Evolutionary conservation across 768 basidiomycete genomes (phyloP).

Genomic region (Tylopilus sp.): DNA sequence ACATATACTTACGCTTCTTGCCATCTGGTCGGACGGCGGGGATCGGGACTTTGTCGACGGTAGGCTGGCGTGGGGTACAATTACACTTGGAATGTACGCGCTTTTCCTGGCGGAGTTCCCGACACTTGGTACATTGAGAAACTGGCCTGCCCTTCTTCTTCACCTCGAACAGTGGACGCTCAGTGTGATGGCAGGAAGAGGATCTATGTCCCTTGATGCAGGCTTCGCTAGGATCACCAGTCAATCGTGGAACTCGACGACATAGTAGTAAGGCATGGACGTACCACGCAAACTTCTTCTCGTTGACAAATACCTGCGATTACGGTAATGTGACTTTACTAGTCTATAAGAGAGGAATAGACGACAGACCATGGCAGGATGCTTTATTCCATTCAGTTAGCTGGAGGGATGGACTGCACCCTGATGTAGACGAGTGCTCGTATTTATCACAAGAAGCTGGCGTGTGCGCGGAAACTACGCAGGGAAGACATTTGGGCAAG

Average conservation of each 20-base stretch:
- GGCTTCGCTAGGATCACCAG: slow-evolving; percentile 56
- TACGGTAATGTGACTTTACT: background rate
- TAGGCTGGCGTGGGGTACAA: slow-evolving; percentile 47
- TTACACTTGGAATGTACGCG: slow-evolving; percentile 81
- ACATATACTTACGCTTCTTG: slow-evolving; percentile 32
- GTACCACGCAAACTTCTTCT: slow-evolving; percentile 73
- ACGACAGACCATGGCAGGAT: slow-evolving; percentile 20
- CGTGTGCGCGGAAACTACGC: background rate
- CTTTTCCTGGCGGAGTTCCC: slow-evolving; percentile 76
- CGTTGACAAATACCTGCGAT: slow-evolving; percentile 66
- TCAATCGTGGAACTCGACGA: slow-evolving; percentile 8
- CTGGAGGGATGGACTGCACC: background rate
- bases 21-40: slow-evolving; percentile 30
- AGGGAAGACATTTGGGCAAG: background rate
- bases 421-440: background rate
- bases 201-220: slow-evolving; percentile 96
- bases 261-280: slow-evolving; percentile 14
- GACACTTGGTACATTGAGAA: slow-evolving; percentile 85
- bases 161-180: slow-evolving; percentile 88
- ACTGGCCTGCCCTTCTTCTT: slow-evolving; percentile 92
- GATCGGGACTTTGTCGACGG: slow-evolving; percentile 30
- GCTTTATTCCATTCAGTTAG: slow-evolving; percentile 13
- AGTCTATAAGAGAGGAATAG: background rate
- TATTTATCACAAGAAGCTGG: slow-evolving; percentile 1
- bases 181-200: slow-evolving; percentile 81